Evolutionary conservation across 805 yeast species (phyloP).

Genomic region (Yamadazyma sp.): DNA sequence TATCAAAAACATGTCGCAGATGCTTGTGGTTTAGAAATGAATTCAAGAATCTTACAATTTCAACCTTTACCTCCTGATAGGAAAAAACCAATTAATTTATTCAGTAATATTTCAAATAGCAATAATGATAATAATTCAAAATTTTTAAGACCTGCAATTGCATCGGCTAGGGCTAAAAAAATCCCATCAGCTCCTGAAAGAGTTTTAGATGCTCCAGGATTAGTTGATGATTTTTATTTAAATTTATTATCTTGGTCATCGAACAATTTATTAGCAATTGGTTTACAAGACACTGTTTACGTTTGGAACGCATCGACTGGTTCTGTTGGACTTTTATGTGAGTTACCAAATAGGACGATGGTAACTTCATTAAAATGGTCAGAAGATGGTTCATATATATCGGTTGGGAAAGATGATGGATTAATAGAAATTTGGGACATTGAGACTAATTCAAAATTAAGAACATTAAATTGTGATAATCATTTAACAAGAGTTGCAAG

Average conservation of each 20-base stretch:
- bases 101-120: slow-evolving; percentile 20
- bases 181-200: slow-evolving; percentile 88
- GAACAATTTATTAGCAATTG: slow-evolving; percentile 81
- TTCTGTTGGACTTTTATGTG: slow-evolving; percentile 65
- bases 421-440: slow-evolving; percentile 91
- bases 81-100: slow-evolving; percentile 33
- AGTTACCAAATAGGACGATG: slow-evolving; percentile 42
- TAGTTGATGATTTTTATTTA: slow-evolving; percentile 87
- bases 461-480: slow-evolving; percentile 74
- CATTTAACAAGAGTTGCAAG: slow-evolving; percentile 70
- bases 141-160: slow-evolving; percentile 45
- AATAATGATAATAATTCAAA: slow-evolving; percentile 17
- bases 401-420: slow-evolving; percentile 84
- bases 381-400: slow-evolving; percentile 80
- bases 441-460: slow-evolving; percentile 65
- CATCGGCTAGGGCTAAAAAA: slow-evolving; percentile 67
- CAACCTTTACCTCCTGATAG: slow-evolving; percentile 81
- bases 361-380: slow-evolving; percentile 87
- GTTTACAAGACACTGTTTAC: slow-evolving; percentile 77
- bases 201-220: slow-evolving; percentile 94
- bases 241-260: slow-evolving; percentile 86
- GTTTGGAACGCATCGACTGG: slow-evolving; percentile 92
- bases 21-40: slow-evolving; percentile 87
- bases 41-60: slow-evolving; percentile 79
- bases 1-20: slow-evolving; percentile 85